A percentile compares a stretch with the other conserved stretches of the same genome.
Evolutionary conservation across 2,329 filamentous ascomycete species (phyloP).

Genomic region (Scleromitrula shiraiana): DNA sequence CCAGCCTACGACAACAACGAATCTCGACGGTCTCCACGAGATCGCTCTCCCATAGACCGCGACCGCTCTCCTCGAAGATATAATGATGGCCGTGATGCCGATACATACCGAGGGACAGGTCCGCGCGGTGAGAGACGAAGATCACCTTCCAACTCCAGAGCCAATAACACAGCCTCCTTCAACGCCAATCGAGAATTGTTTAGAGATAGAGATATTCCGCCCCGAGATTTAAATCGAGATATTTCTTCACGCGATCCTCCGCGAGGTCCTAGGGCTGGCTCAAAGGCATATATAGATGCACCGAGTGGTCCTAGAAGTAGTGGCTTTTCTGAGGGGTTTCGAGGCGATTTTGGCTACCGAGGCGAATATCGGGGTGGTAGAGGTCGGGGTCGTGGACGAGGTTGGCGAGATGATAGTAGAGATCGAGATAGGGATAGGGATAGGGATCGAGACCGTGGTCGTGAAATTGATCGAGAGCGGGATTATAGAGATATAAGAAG

Average conservation of each 20-base stretch:
- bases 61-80: constrained; percentile 9
- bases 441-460: constrained; percentile 49
- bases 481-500: constrained; percentile 36
- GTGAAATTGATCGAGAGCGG: constrained; percentile 40
- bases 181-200: constrained; percentile 7
- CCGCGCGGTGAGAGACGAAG: constrained; percentile 26
- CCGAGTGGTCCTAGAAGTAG: constrained; percentile 58
- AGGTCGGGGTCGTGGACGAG: constrained; percentile 34
- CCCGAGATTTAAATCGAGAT: constrained; percentile 22
- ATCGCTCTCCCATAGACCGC: constrained; percentile 13
- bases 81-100: constrained; percentile 7
- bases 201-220: constrained; percentile 4
- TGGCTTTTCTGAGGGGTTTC: constrained; percentile 57
- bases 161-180: constrained; percentile 1
- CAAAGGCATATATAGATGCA: constrained; percentile 47
- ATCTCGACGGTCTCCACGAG: constrained; percentile 35
- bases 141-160: constrained; percentile 42
- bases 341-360: constrained; percentile 46
- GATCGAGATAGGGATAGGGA: constrained; percentile 51
- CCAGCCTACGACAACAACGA: constrained; percentile 31
- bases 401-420: constrained; percentile 46
- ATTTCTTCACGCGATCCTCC: constrained; percentile 61
- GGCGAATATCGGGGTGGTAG: constrained; percentile 45
- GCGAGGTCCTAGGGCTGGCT: constrained; percentile 64
- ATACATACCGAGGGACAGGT: constrained; percentile 23